Conservation (phyloP, 306 rosid genomes). For the Fragaria ananassa region DNA sequence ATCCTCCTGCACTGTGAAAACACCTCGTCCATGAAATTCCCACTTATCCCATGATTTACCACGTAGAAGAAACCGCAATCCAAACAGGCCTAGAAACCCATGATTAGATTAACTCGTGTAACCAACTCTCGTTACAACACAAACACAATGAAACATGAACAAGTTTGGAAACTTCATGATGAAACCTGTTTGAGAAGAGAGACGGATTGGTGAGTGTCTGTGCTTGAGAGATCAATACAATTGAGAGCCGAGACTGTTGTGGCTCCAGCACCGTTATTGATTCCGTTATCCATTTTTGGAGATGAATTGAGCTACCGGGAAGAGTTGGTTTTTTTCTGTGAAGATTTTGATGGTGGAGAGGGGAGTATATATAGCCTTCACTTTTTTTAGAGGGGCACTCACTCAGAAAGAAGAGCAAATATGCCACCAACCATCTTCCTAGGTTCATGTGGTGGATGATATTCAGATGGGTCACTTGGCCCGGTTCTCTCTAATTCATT, state of each 20-base stretch:
- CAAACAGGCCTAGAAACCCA: constrained; percentile 65
- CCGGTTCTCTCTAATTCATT: neutral
- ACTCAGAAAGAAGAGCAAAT: neutral
- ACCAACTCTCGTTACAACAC: neutral
- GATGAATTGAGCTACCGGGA: neutral
- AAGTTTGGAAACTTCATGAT: neutral
- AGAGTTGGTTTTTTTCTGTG: neutral
- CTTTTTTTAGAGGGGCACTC: neutral
- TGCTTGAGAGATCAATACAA: constrained; percentile 64
- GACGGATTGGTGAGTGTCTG: constrained; percentile 58
- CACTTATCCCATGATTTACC: constrained; percentile 74
- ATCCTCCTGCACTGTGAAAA: constrained; percentile 63
- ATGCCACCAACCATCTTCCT: too few relatives aligned
- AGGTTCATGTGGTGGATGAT: neutral
- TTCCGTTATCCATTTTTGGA: constrained; percentile 48
- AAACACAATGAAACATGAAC: neutral
- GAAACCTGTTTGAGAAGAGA: constrained; percentile 71
- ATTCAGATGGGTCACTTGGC: neutral
- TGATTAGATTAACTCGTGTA: neutral
- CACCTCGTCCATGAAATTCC: constrained; percentile 66
- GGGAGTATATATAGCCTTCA: neutral
- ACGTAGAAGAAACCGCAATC: constrained; percentile 95
- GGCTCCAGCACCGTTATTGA: constrained; percentile 14
- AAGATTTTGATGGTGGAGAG: too few relatives aligned
- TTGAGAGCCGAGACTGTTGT: constrained; percentile 50